phyloP scores from a whole-genome alignment of 257 asterid genomes.

The Salvia miltiorrhiza region DNA sequence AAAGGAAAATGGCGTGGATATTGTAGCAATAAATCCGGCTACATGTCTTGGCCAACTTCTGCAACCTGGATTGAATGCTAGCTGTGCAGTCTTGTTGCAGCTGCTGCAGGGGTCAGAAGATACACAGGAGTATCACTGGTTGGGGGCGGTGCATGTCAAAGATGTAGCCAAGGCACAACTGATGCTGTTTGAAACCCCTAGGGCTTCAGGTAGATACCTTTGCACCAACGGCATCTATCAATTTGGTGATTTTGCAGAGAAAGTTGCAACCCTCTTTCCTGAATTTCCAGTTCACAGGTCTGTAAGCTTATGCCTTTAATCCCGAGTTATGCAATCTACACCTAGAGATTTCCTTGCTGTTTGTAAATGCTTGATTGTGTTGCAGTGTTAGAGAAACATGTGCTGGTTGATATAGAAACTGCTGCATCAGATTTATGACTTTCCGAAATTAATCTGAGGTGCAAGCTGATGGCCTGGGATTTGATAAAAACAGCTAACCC shows the following conservation, averaged over 20 bases:
- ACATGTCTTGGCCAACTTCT: slow-evolving; percentile 75
- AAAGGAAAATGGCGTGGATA: slow-evolving; percentile 50
- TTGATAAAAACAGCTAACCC: background rate
- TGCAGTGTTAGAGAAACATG: background rate
- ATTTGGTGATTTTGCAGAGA: slow-evolving; percentile 69
- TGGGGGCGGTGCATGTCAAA: slow-evolving; percentile 90
- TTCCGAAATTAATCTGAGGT: background rate
- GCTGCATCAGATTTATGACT: background rate
- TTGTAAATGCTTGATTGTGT: background rate
- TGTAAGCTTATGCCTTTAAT: background rate
- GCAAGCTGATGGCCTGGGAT: background rate
- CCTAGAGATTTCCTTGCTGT: background rate
- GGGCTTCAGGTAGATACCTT: slow-evolving; percentile 77
- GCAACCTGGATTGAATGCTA: slow-evolving; percentile 78
- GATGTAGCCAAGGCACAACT: slow-evolving; percentile 84
- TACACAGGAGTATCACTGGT: slow-evolving; percentile 81
- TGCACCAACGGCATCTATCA: slow-evolving; percentile 88
- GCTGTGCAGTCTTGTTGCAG: slow-evolving; percentile 78
- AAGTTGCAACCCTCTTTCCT: slow-evolving; percentile 55
- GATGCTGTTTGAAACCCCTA: slow-evolving; percentile 53
- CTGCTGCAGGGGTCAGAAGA: slow-evolving; percentile 75
- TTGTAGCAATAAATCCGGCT: slow-evolving; percentile 76
- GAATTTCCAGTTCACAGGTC: slow-evolving; percentile 80
- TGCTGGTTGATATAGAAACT: background rate
- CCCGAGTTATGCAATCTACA: background rate